Conservation (phyloP, 1,284 basidiomycete species). For the Kalmanozyma brasiliensis region DNA sequence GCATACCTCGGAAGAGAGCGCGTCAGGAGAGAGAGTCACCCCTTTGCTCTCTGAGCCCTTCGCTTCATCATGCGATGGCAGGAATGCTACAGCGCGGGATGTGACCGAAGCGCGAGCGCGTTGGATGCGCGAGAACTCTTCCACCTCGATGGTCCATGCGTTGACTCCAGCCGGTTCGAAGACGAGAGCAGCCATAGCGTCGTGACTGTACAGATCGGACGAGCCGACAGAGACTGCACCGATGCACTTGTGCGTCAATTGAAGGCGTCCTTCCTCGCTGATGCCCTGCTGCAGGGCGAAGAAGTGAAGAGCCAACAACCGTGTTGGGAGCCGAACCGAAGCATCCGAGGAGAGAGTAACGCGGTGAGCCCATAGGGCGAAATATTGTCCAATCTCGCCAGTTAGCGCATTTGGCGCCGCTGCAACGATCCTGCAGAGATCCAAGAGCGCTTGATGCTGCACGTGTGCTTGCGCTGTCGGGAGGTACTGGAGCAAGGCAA, state of each 20-base stretch:
- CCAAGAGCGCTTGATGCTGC: constrained; percentile 37
- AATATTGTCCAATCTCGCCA: constrained; percentile 11
- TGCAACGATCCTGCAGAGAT: constrained; percentile 25
- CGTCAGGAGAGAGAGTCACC: constrained; percentile 4
- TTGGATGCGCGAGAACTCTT: constrained; percentile 36
- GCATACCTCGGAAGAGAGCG: constrained; percentile 24
- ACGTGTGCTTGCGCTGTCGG: constrained; percentile 7
- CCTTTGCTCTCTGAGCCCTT: neutral
- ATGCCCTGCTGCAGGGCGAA: constrained; percentile 47
- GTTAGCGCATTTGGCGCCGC: constrained; percentile 17
- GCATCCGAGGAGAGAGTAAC: constrained; percentile 16
- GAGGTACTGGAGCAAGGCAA: constrained; percentile 14
- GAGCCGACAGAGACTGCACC: constrained; percentile 2
- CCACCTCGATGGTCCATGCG: constrained; percentile 45
- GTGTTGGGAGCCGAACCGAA: constrained; percentile 24
- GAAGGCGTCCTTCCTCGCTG: constrained; percentile 31
- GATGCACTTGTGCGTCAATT: constrained; percentile 40
- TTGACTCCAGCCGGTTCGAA: constrained; percentile 32
- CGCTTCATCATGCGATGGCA: constrained; percentile 12
- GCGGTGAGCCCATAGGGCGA: constrained; percentile 25
- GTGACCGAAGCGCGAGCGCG: constrained; percentile 5
- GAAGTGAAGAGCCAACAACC: constrained; percentile 51
- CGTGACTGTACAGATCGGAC: constrained; percentile 8
- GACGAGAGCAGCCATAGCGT: constrained; percentile 25
- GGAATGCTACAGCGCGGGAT: constrained; percentile 2